These are phyloP conservation scores for Geotrichum macrosporum DNA, from an alignment of 1,139 yeast genomes.

Conservation along the genomic window DNA sequence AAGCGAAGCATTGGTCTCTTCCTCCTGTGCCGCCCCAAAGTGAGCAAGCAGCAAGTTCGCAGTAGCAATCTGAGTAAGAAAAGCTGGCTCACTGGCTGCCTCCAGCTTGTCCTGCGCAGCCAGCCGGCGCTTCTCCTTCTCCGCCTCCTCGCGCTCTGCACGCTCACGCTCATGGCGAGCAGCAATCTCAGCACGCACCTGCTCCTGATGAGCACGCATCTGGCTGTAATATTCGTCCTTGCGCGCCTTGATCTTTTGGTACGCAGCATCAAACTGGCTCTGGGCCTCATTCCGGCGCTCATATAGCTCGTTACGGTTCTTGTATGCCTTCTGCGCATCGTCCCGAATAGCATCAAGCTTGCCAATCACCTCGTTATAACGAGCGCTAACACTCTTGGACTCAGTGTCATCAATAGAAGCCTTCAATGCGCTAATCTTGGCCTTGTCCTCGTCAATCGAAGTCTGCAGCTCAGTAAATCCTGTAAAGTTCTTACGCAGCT, in stretches of 20 bases:
- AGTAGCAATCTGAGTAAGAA: conserved; percentile 64
- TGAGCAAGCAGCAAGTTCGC: conserved; percentile 66
- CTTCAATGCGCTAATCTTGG: conserved; percentile 72
- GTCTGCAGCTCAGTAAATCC: conserved; percentile 71
- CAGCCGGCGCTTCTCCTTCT: conserved; percentile 41
- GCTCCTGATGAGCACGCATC: conserved; percentile 35
- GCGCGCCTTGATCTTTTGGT: conserved; percentile 60
- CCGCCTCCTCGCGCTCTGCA: conserved; percentile 46
- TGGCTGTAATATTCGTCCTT: conserved; percentile 37
- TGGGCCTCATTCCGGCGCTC: no score
- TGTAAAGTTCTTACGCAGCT: conserved; percentile 74
- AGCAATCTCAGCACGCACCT: conserved; percentile 49
- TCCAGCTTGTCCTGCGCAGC: conserved; percentile 56
- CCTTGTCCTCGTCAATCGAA: conserved; percentile 75
- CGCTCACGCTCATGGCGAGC: conserved; percentile 53
- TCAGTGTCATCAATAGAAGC: conserved; percentile 58
- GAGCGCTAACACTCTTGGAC: conserved; percentile 54
- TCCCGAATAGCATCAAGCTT: no score
- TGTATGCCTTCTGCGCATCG: no score
- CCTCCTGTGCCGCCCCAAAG: conserved; percentile 67
- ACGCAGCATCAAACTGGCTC: no score
- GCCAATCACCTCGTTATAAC: no score
- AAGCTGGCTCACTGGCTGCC: conserved; percentile 77
- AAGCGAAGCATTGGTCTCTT: conserved; percentile 22
- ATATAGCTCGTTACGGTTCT: no score